Base-by-base conservation (phyloP, 2,329 filamentous ascomycete species). In the Raffaelea arxii region DNA sequence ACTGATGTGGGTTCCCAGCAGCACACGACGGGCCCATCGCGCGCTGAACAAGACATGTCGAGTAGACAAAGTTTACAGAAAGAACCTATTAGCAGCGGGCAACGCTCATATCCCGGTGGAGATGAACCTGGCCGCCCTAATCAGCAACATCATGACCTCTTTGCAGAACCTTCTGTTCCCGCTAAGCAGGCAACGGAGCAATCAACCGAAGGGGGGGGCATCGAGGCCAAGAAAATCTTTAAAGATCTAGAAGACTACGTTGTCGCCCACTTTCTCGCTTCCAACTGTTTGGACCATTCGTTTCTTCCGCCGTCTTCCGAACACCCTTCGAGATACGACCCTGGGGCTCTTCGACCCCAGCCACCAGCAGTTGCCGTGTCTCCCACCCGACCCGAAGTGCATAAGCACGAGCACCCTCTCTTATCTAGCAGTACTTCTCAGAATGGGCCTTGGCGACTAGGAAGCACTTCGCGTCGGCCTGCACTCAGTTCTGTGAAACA, bases 371-470 rank as follows among this genome's bases (percentile, higher is more conserved):
- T 2, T 11, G 10, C 5, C 18, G 10, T 41, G 39, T n/a, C n/a
- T n/a, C n/a, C n/a, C n/a, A n/a, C n/a, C n/a, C n/a, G n/a, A n/a
- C n/a, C n/a, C n/a, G n/a, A n/a, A n/a, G n/a, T n/a, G n/a, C n/a
- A n/a, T n/a, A n/a, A n/a, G n/a, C n/a, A n/a, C n/a, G n/a, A n/a
- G n/a, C n/a, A n/a, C n/a, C n/a, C n/a, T n/a, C n/a, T n/a, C 19
- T 68, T 89, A 6, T 62, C 90, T 2, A 86, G 85, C 3, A 78
- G 90, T 56, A 72, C 90, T 53, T 84, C 82, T 1, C 86, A 92
- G 59, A 92, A 92, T 58, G 86, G 84, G 3, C 77, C 76, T 7
- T 91, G 85, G 86, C 91, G 86, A 85, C 81, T 82, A 41, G 84
- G 82, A 2, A 73, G 73, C 42, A 16, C 14, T 16, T 18, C 7